Percentiles rank a stretch among this genome's conserved stretches.
Evolutionary conservation across 164 flowering plant species (phyloP).

Genomic region (Umbilicus rupestris): DNA sequence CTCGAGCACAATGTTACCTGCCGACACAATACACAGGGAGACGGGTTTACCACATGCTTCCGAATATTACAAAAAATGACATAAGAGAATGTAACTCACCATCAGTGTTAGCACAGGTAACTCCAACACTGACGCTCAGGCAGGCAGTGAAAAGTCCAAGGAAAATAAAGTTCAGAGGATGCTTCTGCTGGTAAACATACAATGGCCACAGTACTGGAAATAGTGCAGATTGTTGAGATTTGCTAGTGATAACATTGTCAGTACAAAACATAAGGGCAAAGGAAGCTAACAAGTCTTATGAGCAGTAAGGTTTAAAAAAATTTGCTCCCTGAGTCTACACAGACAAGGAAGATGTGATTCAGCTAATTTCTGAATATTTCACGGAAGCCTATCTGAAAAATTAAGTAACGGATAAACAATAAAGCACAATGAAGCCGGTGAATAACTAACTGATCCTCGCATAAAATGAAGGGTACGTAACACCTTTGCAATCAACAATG

Average conservation of each 20-base stretch:
- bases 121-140: conserved; percentile 76
- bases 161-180: conserved; percentile 76
- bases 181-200: conserved; percentile 82
- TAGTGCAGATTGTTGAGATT: conserved; percentile 8
- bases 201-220: conserved; percentile 83
- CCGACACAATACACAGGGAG: conserved; percentile 11
- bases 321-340: too few species aligned
- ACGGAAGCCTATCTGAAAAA: neutral
- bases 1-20: conserved; percentile 90
- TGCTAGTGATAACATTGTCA: neutral
- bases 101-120: conserved; percentile 82
- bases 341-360: too few species aligned
- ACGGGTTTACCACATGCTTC: neutral
- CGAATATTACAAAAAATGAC: neutral
- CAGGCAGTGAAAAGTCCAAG: conserved; percentile 81
- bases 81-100: conserved; percentile 34
- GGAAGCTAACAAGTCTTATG: neutral
- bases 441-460: neutral
- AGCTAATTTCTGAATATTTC: neutral
- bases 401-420: neutral
- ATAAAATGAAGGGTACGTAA: neutral
- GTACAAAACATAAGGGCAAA: neutral
- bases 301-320: too few species aligned
- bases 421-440: neutral
- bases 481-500: neutral